A percentile compares a stretch with the other conserved stretches of the same genome.
Conservation (phyloP, 2,329 filamentous ascomycete genomes). For the Arthrobotrys conoides region DNA sequence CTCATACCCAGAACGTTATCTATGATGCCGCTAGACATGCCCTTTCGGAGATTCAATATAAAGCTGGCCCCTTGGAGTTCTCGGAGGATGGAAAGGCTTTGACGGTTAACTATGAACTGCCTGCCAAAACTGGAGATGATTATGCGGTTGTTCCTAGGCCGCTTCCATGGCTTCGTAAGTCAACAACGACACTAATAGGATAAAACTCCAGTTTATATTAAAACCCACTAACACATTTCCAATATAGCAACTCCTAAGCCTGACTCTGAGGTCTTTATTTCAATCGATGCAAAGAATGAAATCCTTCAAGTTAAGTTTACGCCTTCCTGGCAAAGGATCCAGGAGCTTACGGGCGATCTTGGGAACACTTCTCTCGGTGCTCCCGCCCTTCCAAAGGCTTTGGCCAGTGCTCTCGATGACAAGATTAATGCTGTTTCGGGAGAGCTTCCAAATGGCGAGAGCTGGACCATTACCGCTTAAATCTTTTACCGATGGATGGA, state of each 20-base stretch:
- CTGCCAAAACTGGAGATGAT: not conserved
- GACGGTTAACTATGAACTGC: not conserved
- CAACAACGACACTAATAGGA: not conserved
- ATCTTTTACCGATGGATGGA: not conserved
- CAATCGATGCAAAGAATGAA: slow-evolving; percentile 26
- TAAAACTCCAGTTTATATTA: not conserved
- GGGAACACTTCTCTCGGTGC: not conserved
- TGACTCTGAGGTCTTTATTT: slow-evolving; percentile 17
- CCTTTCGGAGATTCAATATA: slow-evolving; percentile 5
- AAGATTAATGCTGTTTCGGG: not conserved
- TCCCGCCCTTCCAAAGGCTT: not conserved
- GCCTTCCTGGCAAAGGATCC: slow-evolving; percentile 1
- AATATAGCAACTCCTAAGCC: slow-evolving; percentile 12
- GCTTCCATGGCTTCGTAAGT: not conserved
- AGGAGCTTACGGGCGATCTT: not conserved
- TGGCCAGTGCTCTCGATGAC: not conserved
- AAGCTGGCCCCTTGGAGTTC: not conserved
- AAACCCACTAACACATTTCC: not conserved
- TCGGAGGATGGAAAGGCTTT: not conserved
- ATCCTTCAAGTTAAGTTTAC: slow-evolving; percentile 25
- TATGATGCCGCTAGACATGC: not conserved
- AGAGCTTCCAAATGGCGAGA: not conserved
- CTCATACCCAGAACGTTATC: not conserved
- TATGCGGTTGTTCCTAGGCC: not conserved
- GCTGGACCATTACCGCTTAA: not conserved